These are phyloP conservation scores for Lithospermum erythrorhizon DNA, from an alignment of 257 asterid genomes.

Conservation along the genomic window DNA sequence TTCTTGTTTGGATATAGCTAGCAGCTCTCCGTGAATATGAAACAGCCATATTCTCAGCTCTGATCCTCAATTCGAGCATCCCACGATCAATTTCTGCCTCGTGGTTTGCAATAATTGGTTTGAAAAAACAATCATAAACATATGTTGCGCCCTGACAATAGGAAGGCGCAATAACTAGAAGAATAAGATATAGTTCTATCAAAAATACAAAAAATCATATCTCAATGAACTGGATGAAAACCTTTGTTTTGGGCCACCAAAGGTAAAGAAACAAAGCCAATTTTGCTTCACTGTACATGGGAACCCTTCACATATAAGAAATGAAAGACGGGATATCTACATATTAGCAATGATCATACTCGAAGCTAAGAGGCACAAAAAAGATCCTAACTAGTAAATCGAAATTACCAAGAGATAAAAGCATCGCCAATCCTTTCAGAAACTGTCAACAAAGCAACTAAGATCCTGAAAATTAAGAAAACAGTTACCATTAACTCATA, in stretches of 20 bases:
- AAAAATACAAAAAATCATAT: neutral
- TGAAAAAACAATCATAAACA: conserved; percentile 82
- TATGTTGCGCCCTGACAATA: conserved; percentile 79
- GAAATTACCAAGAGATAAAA: conserved; percentile 71
- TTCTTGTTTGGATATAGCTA: conserved; percentile 69
- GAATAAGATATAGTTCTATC: neutral
- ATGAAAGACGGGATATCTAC: neutral
- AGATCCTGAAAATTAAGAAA: conserved; percentile 47
- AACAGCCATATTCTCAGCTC: conserved; percentile 72
- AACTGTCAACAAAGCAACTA: conserved; percentile 76
- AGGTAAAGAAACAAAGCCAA: conserved; percentile 86
- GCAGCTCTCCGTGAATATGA: conserved; percentile 52
- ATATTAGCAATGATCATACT: neutral
- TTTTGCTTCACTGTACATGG: conserved; percentile 96
- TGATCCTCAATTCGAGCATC: conserved; percentile 59
- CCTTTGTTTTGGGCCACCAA: conserved; percentile 97
- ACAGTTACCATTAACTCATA: neutral
- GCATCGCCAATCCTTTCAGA: conserved; percentile 83
- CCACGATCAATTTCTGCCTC: conserved; percentile 86
- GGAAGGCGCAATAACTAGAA: conserved; percentile 9
- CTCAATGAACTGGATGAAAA: conserved; percentile 12
- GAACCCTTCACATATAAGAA: conserved; percentile 56
- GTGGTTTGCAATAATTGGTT: conserved; percentile 69
- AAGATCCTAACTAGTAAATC: neutral
- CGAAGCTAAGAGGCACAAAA: neutral